phyloP scores from a whole-genome alignment of 1,284 basidiomycete genomes.

The Porogramme epimiltina region DNA sequence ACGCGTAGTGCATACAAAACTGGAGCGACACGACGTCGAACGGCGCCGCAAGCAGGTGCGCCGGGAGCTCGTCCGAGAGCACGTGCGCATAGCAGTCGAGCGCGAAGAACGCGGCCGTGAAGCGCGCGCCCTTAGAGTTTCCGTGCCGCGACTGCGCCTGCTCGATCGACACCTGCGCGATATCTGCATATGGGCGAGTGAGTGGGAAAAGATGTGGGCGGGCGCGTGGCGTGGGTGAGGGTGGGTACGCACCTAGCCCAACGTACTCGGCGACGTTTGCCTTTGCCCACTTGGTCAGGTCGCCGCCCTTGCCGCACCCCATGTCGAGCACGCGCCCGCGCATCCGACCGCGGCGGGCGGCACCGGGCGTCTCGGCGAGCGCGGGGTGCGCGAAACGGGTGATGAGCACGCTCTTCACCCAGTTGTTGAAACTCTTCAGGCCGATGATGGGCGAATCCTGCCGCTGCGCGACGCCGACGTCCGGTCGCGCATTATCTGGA shows the following conservation, averaged over 20 bases:
- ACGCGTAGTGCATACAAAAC: constrained; percentile 99
- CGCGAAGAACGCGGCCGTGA: constrained; percentile 81
- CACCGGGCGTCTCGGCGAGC: constrained; percentile 39
- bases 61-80: constrained; percentile 71
- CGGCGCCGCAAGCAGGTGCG: constrained; percentile 53
- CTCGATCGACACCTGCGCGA: constrained; percentile 88
- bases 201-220: neutral
- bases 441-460: constrained; percentile 95
- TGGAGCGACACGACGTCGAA: constrained; percentile 98
- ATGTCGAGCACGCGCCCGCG: constrained; percentile 88
- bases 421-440: constrained; percentile 98
- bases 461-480: constrained; percentile 85
- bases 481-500: constrained; percentile 88
- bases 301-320: constrained; percentile 98
- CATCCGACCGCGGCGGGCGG: constrained; percentile 28
- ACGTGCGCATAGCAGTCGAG: constrained; percentile 87
- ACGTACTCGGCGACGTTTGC: constrained; percentile 82
- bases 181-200: constrained; percentile 55
- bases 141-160: constrained; percentile 78
- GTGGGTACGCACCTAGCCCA: constrained; percentile 71
- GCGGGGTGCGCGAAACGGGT: constrained; percentile 79
- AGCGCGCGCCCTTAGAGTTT: constrained; percentile 51
- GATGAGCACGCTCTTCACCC: constrained; percentile 96
- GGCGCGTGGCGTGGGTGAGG: neutral
- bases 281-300: constrained; percentile 94